Evolutionary conservation across 2,329 filamentous ascomycete species (phyloP), one percentile per base, ranked within the genome.

Genomic region (Fusarium vanettenii): DNA sequence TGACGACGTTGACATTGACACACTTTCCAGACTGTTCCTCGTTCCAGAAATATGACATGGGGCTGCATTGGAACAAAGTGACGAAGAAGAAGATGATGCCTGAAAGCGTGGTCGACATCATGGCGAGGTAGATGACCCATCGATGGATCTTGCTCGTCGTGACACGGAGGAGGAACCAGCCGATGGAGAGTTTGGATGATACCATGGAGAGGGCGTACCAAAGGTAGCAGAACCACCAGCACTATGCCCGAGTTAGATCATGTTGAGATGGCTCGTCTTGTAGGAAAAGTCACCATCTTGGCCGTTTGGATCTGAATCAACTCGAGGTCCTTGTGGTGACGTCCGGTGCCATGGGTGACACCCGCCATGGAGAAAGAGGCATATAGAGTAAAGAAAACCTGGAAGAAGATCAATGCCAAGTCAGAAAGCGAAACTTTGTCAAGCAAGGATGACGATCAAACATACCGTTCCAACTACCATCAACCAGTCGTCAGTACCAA

Each of bases 1-100:
- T 85, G 10, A 90, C 82, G 25, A 85, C 80, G 1, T 84, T 81
- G 1, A 72, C 60, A 27, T 76, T 67, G 5, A 85, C 64, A 52
- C 83, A 84, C 8, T 63, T 72, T 18, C 75, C 75, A 0, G 67
- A 33, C 3, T 74, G 73, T 1, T 59, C 60, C 39, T 78, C 77
- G 13, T 80, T 69, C 80, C 80, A 82, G 37, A 81, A 82, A 35
- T 66, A 80, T 0, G 76, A 68, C 5, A 81, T 65, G 0, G 80
- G 80, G 8, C 64, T 71, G 29, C 80, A 81, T 52, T 82, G 80
- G 16, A 81, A 77, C 0, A 82, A 33, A 11, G 74, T 79, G 52
- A 82, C 79, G 57, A 81, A 80, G 56, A 82, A 82, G 64, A 81
- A 82, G 31, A 79, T 72, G 22, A 72, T 50, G 25, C 80, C 80